Base-by-base conservation (phyloP, 768 basidiomycete genomes). In the Tephrocybe sp. region DNA sequence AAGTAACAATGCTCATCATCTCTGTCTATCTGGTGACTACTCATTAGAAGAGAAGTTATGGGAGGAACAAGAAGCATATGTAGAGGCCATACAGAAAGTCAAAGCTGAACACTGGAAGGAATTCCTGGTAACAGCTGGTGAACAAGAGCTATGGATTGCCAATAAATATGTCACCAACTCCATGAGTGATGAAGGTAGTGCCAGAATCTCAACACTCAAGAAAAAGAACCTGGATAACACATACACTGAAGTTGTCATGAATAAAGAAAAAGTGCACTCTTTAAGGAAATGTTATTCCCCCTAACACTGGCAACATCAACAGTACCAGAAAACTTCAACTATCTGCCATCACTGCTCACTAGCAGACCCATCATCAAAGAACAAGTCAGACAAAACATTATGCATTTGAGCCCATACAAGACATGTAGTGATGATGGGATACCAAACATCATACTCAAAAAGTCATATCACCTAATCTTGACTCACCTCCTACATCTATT, bases 391-490 rank as follows among this genome's bases (percentile, higher is more conserved):
- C 60, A 64, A 0, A 51, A 61, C 0, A 63, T 72, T 0, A 13
- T 26, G 0, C 35, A 50, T 2, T 66, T 76, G 1, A 60, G 63
- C 21, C 62, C 67, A 0, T 68, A 64, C 62, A 75, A 73, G 48
- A 71, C 70, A 0, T 55, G 61, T 1, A 66, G 69, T 0, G 50
- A 56, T 0, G 60, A 58, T n/a, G 53, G 53, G 0, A 58, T 63
- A 3, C 57, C 65, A 0, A 76, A 77, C 47, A 43, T 60, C 0
- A 64, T 73, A 0, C 62, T 73, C 28, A 64, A 44, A 9, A 15
- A 59, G n/a, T 56, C 56, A 47, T 52, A 44, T 16, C 55, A 58
- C 24, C 28, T 60, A 0, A 51, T 72, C 1, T 39, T 63, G 0
- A 58, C 60, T 0, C 43, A 60, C 25, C 55, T 76, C 4, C 50